Conservation (phyloP, 2,329 filamentous ascomycete genomes). For the Beauveria sp. region DNA sequence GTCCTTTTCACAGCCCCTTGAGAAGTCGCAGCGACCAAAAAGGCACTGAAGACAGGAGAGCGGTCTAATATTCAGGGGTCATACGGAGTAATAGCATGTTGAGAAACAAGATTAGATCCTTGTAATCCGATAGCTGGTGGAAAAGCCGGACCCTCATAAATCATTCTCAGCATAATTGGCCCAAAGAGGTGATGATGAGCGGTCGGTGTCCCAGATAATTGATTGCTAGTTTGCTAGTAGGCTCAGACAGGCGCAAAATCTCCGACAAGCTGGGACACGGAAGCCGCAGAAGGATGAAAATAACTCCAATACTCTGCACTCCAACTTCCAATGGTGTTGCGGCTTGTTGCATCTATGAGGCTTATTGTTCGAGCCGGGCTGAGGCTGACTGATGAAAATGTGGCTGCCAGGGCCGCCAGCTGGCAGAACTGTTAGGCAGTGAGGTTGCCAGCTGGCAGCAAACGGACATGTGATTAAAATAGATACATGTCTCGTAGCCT, state of each 20-base stretch:
- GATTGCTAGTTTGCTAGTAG: background rate
- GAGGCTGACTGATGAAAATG: background rate
- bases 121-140: background rate
- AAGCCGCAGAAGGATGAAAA: too few species aligned
- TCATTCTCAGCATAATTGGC: background rate
- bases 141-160: background rate
- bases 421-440: background rate
- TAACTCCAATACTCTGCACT: background rate
- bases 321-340: background rate
- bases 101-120: constrained; percentile 2
- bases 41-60: too few species aligned
- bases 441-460: background rate
- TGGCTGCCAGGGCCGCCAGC: background rate
- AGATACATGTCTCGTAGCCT: background rate
- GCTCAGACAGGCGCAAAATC: background rate
- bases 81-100: too few species aligned
- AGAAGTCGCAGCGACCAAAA: too few species aligned
- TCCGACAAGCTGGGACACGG: background rate
- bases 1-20: background rate
- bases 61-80: too few species aligned
- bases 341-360: background rate
- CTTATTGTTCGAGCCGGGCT: background rate
- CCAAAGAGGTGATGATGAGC: background rate
- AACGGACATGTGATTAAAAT: background rate
- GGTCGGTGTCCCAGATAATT: too few species aligned